Conservation (phyloP, 805 yeast species). For the Metschnikowia similis region DNA sequence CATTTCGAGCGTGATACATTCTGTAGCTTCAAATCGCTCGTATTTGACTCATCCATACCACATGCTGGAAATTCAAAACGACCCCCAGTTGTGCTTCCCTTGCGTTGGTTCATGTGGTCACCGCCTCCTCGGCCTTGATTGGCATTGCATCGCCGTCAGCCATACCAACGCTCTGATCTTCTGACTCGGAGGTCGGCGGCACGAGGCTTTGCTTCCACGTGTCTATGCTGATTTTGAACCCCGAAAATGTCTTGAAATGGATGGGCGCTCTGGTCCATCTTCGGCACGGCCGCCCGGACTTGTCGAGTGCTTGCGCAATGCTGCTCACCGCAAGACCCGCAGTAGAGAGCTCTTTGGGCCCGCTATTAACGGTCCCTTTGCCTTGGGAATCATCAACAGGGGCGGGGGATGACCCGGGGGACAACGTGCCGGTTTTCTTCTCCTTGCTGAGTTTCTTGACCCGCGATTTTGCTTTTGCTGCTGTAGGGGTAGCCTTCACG, state of each 20-base stretch:
- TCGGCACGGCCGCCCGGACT: conserved; percentile 29
- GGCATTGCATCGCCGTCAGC: not conserved
- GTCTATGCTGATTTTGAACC: conserved; percentile 32
- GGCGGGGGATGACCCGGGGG: conserved; percentile 27
- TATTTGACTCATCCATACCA: not conserved
- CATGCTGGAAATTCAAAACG: not conserved
- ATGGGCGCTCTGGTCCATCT: conserved; percentile 33
- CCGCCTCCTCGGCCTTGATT: not conserved
- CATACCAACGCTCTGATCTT: not conserved
- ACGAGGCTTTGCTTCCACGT: conserved; percentile 9
- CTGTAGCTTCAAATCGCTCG: too few relatives aligned
- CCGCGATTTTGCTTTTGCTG: conserved; percentile 26
- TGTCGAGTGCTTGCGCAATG: conserved; percentile 29
- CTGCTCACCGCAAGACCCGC: conserved; percentile 38
- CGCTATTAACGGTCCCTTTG: conserved; percentile 21
- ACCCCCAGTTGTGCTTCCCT: not conserved
- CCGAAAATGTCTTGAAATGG: conserved; percentile 41
- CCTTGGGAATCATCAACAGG: conserved; percentile 12
- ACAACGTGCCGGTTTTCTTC: conserved; percentile 19
- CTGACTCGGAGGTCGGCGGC: not conserved
- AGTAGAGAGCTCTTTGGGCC: conserved; percentile 38
- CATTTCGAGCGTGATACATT: too few relatives aligned
- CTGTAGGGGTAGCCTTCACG: conserved; percentile 21
- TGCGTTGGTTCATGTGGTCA: not conserved
- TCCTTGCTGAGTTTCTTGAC: conserved; percentile 30